Evolutionary conservation across 2,329 filamentous ascomycete genomes (phyloP).

Genomic region (Rutstroemia sydowiana): DNA sequence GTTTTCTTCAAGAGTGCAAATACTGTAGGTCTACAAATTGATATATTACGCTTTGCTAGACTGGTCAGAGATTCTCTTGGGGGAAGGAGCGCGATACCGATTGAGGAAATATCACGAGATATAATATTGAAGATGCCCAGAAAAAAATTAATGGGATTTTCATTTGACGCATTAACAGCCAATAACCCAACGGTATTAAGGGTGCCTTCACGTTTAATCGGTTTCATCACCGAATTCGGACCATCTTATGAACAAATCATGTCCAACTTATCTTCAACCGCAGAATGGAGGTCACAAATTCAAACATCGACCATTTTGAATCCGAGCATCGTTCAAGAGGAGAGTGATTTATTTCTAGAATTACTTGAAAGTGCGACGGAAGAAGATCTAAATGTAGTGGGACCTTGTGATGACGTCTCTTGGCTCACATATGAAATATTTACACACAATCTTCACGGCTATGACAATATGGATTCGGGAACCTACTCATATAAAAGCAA

Average conservation of each 20-base stretch:
- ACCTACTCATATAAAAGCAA: too few relatives aligned
- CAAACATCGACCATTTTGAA: not conserved
- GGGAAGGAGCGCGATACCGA: not conserved
- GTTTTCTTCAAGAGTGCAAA: conserved; percentile 22
- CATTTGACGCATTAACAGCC: not conserved
- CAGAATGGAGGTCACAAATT: conserved; percentile 8
- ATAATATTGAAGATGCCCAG: not conserved
- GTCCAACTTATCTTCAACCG: conserved; percentile 1
- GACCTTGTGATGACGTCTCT: not conserved
- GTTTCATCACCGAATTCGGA: conserved; percentile 7
- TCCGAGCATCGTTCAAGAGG: conserved; percentile 4
- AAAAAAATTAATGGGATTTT: not conserved
- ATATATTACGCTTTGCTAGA: conserved; percentile 7
- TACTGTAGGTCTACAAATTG: not conserved
- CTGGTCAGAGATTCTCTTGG: conserved; percentile 8
- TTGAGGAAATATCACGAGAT: not conserved
- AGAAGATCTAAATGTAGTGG: not conserved
- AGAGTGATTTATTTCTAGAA: conserved; percentile 11
- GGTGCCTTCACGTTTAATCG: conserved; percentile 8
- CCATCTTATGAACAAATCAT: conserved; percentile 8
- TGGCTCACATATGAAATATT: too few relatives aligned
- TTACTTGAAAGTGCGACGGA: not conserved
- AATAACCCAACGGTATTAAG: not conserved
- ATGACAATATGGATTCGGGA: too few relatives aligned
- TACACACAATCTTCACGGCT: too few relatives aligned